Base-by-base conservation (phyloP, 2,329 filamentous ascomycete genomes). In the Cadophora malorum region DNA sequence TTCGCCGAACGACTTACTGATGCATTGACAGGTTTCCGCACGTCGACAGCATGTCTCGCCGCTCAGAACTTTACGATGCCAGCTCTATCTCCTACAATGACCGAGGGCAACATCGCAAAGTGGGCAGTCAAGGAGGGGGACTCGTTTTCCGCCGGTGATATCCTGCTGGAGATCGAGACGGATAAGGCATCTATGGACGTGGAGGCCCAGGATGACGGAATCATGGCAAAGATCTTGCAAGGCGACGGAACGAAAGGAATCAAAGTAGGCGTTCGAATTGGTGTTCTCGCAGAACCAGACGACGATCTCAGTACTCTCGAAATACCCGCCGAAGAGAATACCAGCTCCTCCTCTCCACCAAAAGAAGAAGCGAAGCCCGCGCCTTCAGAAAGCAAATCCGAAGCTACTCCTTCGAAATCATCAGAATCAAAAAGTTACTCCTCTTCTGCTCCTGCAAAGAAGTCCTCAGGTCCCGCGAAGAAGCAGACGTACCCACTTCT, bases 151-250 rank as follows among this genome's bases (percentile, higher is more conserved):
- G 91, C 93, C 67, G 93, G 93, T 73, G 93, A 97, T 79, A 92
- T 97, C 38, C 85, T 97, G 63, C 88, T 97, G 68, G 93, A 97
- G 81, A 96, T 97, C 78, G 93, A 97, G 83, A 97, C 93, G 68
- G 93, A 97, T 81, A 97, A 97, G 85, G 93, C 93, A 66, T 92
- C 92, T 66, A 97, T 97, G 93, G 94, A 97, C 75, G 93, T 97
- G 31, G 94, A 97, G 83, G 93, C 93, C 50, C 93, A 96, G 81
- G 93, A 97, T 55, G 93, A 96, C 77, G 93, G 94, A 52, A 84
- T 95, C 74, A 82, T 97, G 79, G 89, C 94, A 78, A 96, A 96
- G 84, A 95, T 97, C 74, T 87, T 89, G 77, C 83, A 89, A 77
- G 83, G 83, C 53, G 90, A 94, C 77, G 92, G 92, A 64, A 86